phyloP scores from a whole-genome alignment of 148 eudicot species.

The Heliosperma pusillum region DNA sequence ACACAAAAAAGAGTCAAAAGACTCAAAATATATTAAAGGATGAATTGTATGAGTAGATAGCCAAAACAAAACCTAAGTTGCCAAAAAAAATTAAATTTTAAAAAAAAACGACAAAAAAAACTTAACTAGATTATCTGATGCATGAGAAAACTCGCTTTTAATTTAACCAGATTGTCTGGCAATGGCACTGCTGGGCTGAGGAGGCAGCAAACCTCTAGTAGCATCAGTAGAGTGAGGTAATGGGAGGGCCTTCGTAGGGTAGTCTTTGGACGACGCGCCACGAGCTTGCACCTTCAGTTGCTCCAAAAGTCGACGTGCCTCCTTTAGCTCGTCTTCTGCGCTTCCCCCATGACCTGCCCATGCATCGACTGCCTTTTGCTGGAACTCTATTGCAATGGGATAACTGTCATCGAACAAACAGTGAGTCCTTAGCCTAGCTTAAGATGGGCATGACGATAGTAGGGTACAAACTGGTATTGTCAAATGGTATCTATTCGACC shows the following conservation, averaged over 20 bases:
- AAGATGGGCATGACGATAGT: too few relatives aligned
- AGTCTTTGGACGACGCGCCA: slow-evolving; percentile 30
- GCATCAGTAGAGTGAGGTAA: slow-evolving; percentile 41
- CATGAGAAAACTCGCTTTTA: neutral
- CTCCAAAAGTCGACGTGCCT: slow-evolving; percentile 61
- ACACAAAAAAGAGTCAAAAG: too few relatives aligned
- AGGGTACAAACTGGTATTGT: too few relatives aligned
- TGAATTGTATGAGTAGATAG: too few relatives aligned
- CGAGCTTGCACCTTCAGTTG: slow-evolving; percentile 54
- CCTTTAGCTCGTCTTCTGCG: slow-evolving; percentile 58
- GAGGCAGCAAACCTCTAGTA: slow-evolving; percentile 32
- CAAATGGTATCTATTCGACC: too few relatives aligned
- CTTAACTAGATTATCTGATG: too few relatives aligned
- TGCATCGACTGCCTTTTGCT: slow-evolving; percentile 65
- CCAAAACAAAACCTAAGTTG: too few relatives aligned
- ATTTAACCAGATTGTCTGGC: slow-evolving; percentile 4
- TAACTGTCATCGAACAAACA: slow-evolving; percentile 48
- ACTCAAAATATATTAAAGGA: too few relatives aligned
- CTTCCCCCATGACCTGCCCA: slow-evolving; percentile 74
- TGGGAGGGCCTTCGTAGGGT: neutral
- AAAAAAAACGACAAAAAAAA: too few relatives aligned
- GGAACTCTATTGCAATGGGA: slow-evolving; percentile 71
- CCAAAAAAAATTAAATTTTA: too few relatives aligned
- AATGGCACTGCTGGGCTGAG: neutral
- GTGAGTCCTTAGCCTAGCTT: too few relatives aligned